Evolutionary conservation across 352 stramenopile genomes (phyloP).

Genomic region (Globisporangium orthogonon): DNA sequence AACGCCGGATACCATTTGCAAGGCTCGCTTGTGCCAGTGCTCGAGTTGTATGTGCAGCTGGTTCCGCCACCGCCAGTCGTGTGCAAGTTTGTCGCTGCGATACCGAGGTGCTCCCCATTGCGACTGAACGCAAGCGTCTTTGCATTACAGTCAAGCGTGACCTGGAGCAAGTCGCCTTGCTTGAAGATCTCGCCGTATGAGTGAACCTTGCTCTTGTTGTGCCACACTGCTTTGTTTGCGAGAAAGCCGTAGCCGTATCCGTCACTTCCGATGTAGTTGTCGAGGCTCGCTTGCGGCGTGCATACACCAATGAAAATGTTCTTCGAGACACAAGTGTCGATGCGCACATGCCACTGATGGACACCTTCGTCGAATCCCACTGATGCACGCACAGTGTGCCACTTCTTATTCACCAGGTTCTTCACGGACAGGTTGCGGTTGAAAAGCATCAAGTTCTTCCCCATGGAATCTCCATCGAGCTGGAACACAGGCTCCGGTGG

Average conservation of each 20-base stretch:
- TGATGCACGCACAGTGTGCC: slow-evolving; percentile 74
- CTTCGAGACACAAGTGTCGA: slow-evolving; percentile 87
- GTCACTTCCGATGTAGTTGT: slow-evolving; percentile 90
- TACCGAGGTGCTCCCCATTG: slow-evolving; percentile 82
- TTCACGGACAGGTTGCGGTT: slow-evolving; percentile 77
- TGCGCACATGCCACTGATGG: slow-evolving; percentile 85
- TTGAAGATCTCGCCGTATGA: slow-evolving; percentile 90
- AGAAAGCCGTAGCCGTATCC: slow-evolving; percentile 86
- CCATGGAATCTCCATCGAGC: slow-evolving; percentile 47
- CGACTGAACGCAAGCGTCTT: slow-evolving; percentile 81
- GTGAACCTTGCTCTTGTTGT: slow-evolving; percentile 88
- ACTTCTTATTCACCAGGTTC: slow-evolving; percentile 89
- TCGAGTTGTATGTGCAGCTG: slow-evolving; percentile 3
- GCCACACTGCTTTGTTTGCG: slow-evolving; percentile 89
- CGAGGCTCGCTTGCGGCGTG: slow-evolving; percentile 54
- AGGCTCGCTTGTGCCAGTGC: slow-evolving; percentile 5
- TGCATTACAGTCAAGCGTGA: slow-evolving; percentile 76
- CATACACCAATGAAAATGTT: slow-evolving; percentile 91
- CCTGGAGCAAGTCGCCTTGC: slow-evolving; percentile 82
- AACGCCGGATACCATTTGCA: slow-evolving; percentile 85
- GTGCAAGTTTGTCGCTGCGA: slow-evolving; percentile 71
- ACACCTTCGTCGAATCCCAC: slow-evolving; percentile 68
- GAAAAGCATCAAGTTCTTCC: slow-evolving; percentile 72
- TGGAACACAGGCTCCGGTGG: slow-evolving; percentile 56
- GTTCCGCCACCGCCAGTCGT: slow-evolving; percentile 9